These are phyloP conservation scores for Triticum aestivum DNA, from an alignment of 176 grass and related monocot species.

Conservation along the genomic window DNA sequence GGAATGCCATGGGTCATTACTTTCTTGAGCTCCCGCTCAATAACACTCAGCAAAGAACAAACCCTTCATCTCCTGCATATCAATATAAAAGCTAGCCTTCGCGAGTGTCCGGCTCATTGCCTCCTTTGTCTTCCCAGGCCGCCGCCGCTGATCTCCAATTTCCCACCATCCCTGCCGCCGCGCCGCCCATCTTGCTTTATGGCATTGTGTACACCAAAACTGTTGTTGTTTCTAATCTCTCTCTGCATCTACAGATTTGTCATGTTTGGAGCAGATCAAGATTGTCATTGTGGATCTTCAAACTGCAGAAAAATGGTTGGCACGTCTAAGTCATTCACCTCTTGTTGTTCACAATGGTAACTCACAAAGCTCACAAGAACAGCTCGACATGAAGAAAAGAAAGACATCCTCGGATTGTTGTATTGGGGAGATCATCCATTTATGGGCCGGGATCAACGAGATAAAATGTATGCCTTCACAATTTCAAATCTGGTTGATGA, in stretches of 20 bases:
- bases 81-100: no score
- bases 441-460: conserved; percentile 38
- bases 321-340: neutral
- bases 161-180: no score
- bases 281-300: conserved; percentile 87
- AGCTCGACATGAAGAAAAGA: conserved; percentile 40
- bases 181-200: neutral
- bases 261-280: conserved; percentile 32
- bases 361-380: conserved; percentile 40
- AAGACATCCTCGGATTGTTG: conserved; percentile 54
- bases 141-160: no score
- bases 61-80: no score
- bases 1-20: no score
- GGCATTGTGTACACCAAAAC: conserved; percentile 14
- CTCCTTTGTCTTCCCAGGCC: no score
- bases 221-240: conserved; percentile 29
- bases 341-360: conserved; percentile 29
- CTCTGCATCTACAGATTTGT: conserved; percentile 57
- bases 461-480: conserved; percentile 40
- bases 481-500: neutral
- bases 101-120: no score
- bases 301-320: conserved; percentile 83
- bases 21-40: no score
- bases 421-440: conserved; percentile 46
- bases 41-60: no score